These are phyloP conservation scores for Syzygium jambos DNA, from an alignment of 345 rosid species.

Conservation along the genomic window DNA sequence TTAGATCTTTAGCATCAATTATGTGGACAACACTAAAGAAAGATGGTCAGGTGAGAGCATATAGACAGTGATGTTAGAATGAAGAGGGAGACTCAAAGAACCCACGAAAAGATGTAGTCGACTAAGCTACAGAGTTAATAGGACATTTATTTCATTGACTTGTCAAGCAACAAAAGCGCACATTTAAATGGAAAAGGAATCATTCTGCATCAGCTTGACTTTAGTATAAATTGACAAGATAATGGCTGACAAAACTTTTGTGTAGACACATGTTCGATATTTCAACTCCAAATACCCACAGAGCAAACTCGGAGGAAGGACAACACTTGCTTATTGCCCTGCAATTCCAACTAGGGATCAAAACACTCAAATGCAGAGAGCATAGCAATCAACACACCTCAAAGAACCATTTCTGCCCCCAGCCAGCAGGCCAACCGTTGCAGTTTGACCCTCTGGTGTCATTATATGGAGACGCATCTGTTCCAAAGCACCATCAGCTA, in stretches of 20 bases:
- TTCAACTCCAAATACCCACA: background rate
- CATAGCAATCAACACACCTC: slow-evolving; percentile 29
- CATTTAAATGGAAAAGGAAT: background rate
- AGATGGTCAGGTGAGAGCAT: background rate
- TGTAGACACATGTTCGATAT: background rate
- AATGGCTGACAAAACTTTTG: background rate
- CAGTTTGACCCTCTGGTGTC: slow-evolving; percentile 42
- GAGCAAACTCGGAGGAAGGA: background rate
- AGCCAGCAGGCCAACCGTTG: slow-evolving; percentile 31
- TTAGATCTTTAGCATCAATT: background rate
- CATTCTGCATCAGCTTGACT: background rate
- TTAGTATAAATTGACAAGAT: background rate
- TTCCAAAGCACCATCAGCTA: slow-evolving; percentile 50
- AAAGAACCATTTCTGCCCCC: slow-evolving; percentile 48
- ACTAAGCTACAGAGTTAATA: background rate
- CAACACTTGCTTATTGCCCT: background rate
- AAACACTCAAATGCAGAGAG: background rate
- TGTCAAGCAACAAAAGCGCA: background rate
- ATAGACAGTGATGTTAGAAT: background rate
- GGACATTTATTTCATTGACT: background rate
- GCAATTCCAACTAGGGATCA: background rate
- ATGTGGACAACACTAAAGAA: background rate
- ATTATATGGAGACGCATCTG: slow-evolving; percentile 21
- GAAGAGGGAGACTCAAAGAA: background rate
- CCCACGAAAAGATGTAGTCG: background rate